Evolutionary conservation across 2,329 filamentous ascomycete species (phyloP).

Genomic region (Xylariomycetidae sp.): DNA sequence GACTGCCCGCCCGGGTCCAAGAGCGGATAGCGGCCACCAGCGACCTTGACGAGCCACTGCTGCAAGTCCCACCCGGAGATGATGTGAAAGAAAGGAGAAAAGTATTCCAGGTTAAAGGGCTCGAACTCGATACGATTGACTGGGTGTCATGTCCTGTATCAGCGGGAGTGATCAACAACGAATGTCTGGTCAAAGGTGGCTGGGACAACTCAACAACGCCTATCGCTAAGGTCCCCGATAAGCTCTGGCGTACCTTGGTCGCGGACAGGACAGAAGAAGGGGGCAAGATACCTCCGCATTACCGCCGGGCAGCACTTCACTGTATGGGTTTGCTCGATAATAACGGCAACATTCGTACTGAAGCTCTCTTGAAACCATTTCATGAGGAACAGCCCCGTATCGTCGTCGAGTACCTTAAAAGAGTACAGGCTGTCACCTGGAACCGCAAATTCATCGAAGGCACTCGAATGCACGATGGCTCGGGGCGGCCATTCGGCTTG

Average conservation of each 20-base stretch:
- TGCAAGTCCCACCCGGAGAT: too few species aligned
- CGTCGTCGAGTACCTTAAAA: constrained; percentile 6
- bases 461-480: background rate
- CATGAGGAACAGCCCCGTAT: constrained; percentile 4
- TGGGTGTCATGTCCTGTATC: too few species aligned
- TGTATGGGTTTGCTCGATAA: constrained; percentile 3
- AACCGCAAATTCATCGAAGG: constrained; percentile 7
- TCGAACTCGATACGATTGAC: too few species aligned
- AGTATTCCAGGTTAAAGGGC: too few species aligned
- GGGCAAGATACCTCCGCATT: constrained; percentile 6
- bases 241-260: constrained; percentile 11
- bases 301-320: constrained; percentile 7
- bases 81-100: too few species aligned
- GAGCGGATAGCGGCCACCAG: too few species aligned
- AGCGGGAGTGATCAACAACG: too few species aligned
- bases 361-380: constrained; percentile 5
- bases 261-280: constrained; percentile 9
- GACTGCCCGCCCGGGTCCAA: too few species aligned
- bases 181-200: too few species aligned
- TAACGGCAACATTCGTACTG: constrained; percentile 2
- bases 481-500: constrained; percentile 4
- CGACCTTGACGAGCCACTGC: too few species aligned
- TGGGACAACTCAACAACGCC: too few species aligned
- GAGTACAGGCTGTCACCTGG: constrained; percentile 11
- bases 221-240: constrained; percentile 10